A percentile compares a stretch with the other conserved stretches of the same genome.
Conservation (phyloP, 805 yeast species). For the Ogataea nitratoaversa region DNA sequence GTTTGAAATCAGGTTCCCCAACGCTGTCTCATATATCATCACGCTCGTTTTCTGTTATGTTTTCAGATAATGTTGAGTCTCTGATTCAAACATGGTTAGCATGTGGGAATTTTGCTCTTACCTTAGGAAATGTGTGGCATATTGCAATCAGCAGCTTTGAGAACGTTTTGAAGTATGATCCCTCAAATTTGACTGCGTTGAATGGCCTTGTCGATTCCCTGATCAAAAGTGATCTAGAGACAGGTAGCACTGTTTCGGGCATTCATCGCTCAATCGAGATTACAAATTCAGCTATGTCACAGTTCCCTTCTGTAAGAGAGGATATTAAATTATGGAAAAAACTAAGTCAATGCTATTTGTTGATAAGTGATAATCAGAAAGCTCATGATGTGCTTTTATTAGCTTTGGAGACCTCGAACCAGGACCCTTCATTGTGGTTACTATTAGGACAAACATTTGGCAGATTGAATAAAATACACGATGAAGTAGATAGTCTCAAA, state of each 20-base stretch:
- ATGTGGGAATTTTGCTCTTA: slow-evolving; percentile 42
- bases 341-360: slow-evolving; percentile 47
- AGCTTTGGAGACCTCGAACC: slow-evolving; percentile 18
- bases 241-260: slow-evolving; percentile 35
- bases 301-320: slow-evolving; percentile 35
- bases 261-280: slow-evolving; percentile 37
- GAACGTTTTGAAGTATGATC: slow-evolving; percentile 38
- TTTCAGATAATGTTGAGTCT: slow-evolving; percentile 2
- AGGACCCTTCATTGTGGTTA: slow-evolving; percentile 43
- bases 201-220: slow-evolving; percentile 40
- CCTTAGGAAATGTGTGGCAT: slow-evolving; percentile 33
- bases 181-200: slow-evolving; percentile 37
- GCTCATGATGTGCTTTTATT: slow-evolving; percentile 36
- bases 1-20: slow-evolving; percentile 1
- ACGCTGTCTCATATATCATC: background rate
- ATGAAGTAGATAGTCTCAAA: slow-evolving; percentile 45
- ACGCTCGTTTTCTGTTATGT: background rate
- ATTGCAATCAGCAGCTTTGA: slow-evolving; percentile 43
- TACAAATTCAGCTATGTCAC: slow-evolving; percentile 35
- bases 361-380: slow-evolving; percentile 44
- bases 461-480: slow-evolving; percentile 38
- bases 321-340: slow-evolving; percentile 43
- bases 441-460: slow-evolving; percentile 46
- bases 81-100: slow-evolving; percentile 37
- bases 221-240: slow-evolving; percentile 34